Conservation (phyloP, 495 filamentous ascomycete genomes). For the Hyaloscypha finlandica region DNA sequence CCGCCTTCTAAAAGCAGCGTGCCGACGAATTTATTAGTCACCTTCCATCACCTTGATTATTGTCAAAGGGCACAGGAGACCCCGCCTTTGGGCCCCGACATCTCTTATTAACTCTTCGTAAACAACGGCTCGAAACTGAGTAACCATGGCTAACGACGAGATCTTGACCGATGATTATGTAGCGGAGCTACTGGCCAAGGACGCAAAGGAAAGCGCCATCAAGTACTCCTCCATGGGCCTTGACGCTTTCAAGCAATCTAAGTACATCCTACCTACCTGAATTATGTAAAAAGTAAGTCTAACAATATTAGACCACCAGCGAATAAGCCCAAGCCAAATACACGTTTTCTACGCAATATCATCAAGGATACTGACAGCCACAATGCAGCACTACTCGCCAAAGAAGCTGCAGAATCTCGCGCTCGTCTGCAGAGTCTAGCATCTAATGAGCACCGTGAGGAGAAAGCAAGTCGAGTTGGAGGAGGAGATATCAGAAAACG, state of each 20-base stretch:
- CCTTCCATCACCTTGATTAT: not conserved
- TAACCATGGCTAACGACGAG: slow-evolving; percentile 39
- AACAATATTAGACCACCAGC: slow-evolving; percentile 39
- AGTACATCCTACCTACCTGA: slow-evolving; percentile 48
- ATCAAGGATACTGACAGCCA: slow-evolving; percentile 87
- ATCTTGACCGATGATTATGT: slow-evolving; percentile 45
- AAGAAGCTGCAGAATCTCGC: slow-evolving; percentile 66
- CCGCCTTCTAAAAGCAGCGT: not conserved
- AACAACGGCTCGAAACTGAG: not conserved
- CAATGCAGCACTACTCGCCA: slow-evolving; percentile 83
- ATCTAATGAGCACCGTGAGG: slow-evolving; percentile 34
- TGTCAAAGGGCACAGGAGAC: not conserved
- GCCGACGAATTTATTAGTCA: not conserved
- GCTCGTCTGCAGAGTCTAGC: slow-evolving; percentile 47
- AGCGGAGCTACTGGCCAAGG: slow-evolving; percentile 61
- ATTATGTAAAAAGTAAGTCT: slow-evolving; percentile 11
- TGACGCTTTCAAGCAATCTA: slow-evolving; percentile 66
- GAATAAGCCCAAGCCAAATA: slow-evolving; percentile 86
- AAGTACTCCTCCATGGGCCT: slow-evolving; percentile 75
- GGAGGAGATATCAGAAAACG: slow-evolving; percentile 47
- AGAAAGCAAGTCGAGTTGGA: slow-evolving; percentile 39
- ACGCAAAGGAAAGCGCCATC: slow-evolving; percentile 64
- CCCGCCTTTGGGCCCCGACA: not conserved
- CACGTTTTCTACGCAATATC: slow-evolving; percentile 82
- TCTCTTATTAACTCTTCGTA: not conserved